Evolutionary conservation across 148 eudicot species (phyloP).

Genomic region (Nepenthes gracilis): DNA sequence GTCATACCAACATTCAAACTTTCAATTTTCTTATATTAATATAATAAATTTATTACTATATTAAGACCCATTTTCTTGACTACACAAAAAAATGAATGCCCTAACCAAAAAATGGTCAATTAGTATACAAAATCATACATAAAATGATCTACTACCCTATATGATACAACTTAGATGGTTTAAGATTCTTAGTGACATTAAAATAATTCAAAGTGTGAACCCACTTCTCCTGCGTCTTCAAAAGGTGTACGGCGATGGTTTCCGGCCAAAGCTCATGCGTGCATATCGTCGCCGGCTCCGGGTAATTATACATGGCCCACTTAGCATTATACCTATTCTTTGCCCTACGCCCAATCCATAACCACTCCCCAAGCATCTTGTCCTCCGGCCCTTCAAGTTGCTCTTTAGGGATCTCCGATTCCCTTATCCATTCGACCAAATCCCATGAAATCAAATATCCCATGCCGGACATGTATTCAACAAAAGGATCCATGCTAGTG

Average conservation of each 20-base stretch:
- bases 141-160: conserved; percentile 8
- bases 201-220: conserved; percentile 59
- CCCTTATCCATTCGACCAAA: conserved; percentile 61
- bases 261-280: conserved; percentile 81
- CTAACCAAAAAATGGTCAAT: too few relatives aligned
- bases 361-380: conserved; percentile 67
- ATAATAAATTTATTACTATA: too few relatives aligned
- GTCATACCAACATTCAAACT: too few relatives aligned
- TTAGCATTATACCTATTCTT: conserved; percentile 72
- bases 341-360: conserved; percentile 44
- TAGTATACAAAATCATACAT: not conserved
- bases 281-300: conserved; percentile 65
- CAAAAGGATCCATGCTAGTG: conserved; percentile 76
- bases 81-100: too few relatives aligned
- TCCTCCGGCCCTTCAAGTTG: conserved; percentile 77
- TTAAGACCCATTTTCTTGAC: too few relatives aligned
- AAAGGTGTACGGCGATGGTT: conserved; percentile 65
- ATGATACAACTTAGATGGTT: conserved; percentile 80
- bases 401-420: conserved; percentile 52
- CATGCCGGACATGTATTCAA: conserved; percentile 87
- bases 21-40: too few relatives aligned
- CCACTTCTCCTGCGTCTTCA: conserved; percentile 82
- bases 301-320: conserved; percentile 93
- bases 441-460: conserved; percentile 88
- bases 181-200: conserved; percentile 57